phyloP scores from a whole-genome alignment of 2,329 filamentous ascomycete genomes.

The Purpureocillium lavendulum region DNA sequence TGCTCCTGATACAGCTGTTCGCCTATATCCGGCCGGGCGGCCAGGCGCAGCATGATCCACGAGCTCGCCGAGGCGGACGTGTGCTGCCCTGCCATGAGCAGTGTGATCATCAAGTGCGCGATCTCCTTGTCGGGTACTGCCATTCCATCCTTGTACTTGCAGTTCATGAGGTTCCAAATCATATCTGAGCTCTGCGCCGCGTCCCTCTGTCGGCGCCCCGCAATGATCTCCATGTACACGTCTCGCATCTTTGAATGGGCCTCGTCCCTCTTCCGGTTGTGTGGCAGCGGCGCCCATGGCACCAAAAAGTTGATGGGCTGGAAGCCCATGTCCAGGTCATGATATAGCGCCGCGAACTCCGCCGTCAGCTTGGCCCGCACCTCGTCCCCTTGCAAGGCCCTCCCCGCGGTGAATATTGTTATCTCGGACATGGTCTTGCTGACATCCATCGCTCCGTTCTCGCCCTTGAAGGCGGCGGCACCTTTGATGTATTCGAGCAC shows the following conservation, averaged over 20 bases:
- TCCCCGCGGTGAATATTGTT: slow-evolving; percentile 73
- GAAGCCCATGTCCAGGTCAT: slow-evolving; percentile 71
- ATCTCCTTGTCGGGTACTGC: slow-evolving; percentile 66
- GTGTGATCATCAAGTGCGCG: slow-evolving; percentile 38
- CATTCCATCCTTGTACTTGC: slow-evolving; percentile 65
- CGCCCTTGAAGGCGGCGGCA: slow-evolving; percentile 47
- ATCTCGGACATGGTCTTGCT: slow-evolving; percentile 61
- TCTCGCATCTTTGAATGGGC: slow-evolving; percentile 63
- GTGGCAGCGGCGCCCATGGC: slow-evolving; percentile 69
- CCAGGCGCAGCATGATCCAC: slow-evolving; percentile 70
- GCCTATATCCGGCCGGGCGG: slow-evolving; percentile 58
- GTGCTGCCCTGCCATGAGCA: slow-evolving; percentile 73
- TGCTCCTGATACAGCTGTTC: slow-evolving; percentile 67
- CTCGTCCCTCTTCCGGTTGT: slow-evolving; percentile 37
- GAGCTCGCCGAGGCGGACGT: slow-evolving; percentile 69
- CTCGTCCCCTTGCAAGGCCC: slow-evolving; percentile 67
- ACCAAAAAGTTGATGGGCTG: slow-evolving; percentile 75
- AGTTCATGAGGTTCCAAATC: slow-evolving; percentile 73
- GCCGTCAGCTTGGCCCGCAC: slow-evolving; percentile 64
- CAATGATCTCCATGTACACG: slow-evolving; percentile 65
- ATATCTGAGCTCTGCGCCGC: slow-evolving; percentile 51
- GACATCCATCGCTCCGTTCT: slow-evolving; percentile 55
- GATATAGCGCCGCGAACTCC: slow-evolving; percentile 66
- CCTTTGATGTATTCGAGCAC: slow-evolving; percentile 55
- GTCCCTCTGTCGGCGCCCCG: slow-evolving; percentile 44